Percentiles rank a stretch among this genome's conserved stretches.
Conservation (phyloP, 2,329 filamentous ascomycete species). For the Nigrospora osmanthi region DNA sequence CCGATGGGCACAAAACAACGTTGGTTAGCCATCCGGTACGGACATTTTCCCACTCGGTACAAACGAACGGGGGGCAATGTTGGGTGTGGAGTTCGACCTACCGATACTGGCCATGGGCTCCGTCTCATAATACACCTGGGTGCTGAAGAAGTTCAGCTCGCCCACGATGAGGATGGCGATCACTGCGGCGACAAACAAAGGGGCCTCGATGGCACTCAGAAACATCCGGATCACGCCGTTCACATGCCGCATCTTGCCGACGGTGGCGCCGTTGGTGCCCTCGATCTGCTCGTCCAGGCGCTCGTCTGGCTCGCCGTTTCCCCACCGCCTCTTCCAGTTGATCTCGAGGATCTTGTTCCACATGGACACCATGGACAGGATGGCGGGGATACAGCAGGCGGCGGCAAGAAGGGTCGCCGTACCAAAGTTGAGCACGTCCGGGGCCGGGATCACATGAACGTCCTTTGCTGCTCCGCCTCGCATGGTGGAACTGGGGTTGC, state of each 20-base stretch:
- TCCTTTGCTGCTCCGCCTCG: slow-evolving; percentile 47
- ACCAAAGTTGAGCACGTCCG: slow-evolving; percentile 46
- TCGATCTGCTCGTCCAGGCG: slow-evolving; percentile 32
- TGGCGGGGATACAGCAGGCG: slow-evolving; percentile 57
- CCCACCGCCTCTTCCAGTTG: slow-evolving; percentile 46
- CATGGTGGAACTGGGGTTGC: slow-evolving; percentile 47
- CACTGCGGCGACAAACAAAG: slow-evolving; percentile 50
- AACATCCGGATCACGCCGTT: slow-evolving; percentile 47
- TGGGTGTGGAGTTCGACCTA: slow-evolving; percentile 19
- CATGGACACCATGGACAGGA: slow-evolving; percentile 53
- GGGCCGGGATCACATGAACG: slow-evolving; percentile 55
- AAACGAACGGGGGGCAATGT: too few species aligned
- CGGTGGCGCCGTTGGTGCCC: slow-evolving; percentile 47
- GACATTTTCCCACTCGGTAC: too few species aligned
- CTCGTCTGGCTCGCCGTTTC: slow-evolving; percentile 17
- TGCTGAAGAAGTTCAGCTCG: slow-evolving; percentile 56
- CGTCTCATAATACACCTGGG: slow-evolving; percentile 46
- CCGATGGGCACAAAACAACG: slow-evolving; percentile 1
- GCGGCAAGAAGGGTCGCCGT: slow-evolving; percentile 53
- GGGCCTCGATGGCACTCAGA: slow-evolving; percentile 47
- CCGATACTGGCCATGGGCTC: slow-evolving; percentile 56
- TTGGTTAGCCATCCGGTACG: slow-evolving; percentile 1
- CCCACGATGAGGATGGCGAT: slow-evolving; percentile 52
- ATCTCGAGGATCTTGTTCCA: slow-evolving; percentile 57
- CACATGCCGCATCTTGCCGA: slow-evolving; percentile 41